Evolutionary conservation across 2,329 filamentous ascomycete species (phyloP), one percentile per base, ranked within the genome.

Genomic region (Colletotrichum australisinense): DNA sequence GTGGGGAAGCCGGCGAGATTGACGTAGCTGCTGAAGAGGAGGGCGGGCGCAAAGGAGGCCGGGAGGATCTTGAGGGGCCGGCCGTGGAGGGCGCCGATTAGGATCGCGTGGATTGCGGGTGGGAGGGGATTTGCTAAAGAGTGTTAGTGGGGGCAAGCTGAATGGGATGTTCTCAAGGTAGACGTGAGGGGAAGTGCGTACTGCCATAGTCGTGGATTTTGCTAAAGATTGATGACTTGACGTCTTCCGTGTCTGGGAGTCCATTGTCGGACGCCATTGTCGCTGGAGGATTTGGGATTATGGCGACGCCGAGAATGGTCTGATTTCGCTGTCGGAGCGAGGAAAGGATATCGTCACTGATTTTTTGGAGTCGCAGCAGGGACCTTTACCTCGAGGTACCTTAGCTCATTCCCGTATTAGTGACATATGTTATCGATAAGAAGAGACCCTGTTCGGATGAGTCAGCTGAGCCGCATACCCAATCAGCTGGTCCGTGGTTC

Each of bases 1-100:
- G 87, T 89, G 74, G 86, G 86, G 82, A 88, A 90, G 72, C 89
- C 89, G 24, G 89, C 88, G 7, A 91, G 85, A 79, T 90, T 90
- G 77, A 90, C 85, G 81, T 91, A 91, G 78, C 85, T 87, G 67
- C 86, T 84, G 81, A 91, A 89, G 69, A 90, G 80, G 38, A 91
- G 85, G 30, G 88, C 83, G 28, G 87, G 87, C n/a, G 84, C 80
- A 78, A 87, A 86, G 63, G 84, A 77, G 77, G 90, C 84, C 46
- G 89, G 87, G 4, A 89, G 80, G 14, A 83, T 76, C 76, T 88
- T 87, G 62, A 89, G 79, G 42, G 89, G 89, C 2, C 88, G 87
- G 57, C 83, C 84, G 83, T 91, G 89, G 19, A 90, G 86, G 46
- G 89, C 85, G 12, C 87, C 86, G 72, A 90, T 84, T 53, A 91